phyloP scores from a whole-genome alignment of 257 asterid species.

The Solanum paucissectum region DNA sequence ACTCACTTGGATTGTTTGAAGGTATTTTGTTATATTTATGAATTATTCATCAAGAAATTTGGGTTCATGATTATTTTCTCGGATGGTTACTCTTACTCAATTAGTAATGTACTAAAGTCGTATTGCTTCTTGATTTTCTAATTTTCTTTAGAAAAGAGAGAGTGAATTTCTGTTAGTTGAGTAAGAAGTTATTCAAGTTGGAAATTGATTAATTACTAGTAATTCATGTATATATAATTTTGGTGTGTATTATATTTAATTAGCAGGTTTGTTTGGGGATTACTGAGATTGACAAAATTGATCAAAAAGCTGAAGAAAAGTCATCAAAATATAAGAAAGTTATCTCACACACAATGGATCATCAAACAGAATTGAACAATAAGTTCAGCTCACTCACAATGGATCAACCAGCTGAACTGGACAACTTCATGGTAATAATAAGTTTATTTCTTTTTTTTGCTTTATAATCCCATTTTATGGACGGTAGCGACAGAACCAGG shows the following conservation, averaged over 20 bases:
- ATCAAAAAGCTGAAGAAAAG: neutral
- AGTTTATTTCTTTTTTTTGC: neutral
- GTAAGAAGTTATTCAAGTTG: neutral
- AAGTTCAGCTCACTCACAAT: neutral
- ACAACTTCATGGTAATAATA: constrained; percentile 38
- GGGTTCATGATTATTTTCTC: neutral
- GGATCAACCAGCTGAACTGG: constrained; percentile 26
- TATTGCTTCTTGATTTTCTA: neutral
- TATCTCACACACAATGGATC: neutral
- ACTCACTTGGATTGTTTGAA: constrained; percentile 9
- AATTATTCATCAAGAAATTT: neutral
- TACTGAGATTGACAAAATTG: neutral
- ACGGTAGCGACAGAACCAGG: neutral
- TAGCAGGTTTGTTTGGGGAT: constrained; percentile 5
- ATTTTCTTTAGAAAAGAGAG: neutral
- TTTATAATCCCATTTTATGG: neutral
- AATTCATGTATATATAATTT: neutral
- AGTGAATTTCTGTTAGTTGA: neutral
- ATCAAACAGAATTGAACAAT: constrained; percentile 24
- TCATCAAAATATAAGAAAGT: neutral
- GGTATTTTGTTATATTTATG: neutral
- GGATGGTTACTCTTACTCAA: neutral
- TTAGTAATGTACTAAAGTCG: neutral
- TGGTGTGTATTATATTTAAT: neutral
- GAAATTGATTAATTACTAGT: neutral